Evolutionary conservation across 1,139 yeast genomes (phyloP).

Genomic region (Yamadazyma diospyri): DNA sequence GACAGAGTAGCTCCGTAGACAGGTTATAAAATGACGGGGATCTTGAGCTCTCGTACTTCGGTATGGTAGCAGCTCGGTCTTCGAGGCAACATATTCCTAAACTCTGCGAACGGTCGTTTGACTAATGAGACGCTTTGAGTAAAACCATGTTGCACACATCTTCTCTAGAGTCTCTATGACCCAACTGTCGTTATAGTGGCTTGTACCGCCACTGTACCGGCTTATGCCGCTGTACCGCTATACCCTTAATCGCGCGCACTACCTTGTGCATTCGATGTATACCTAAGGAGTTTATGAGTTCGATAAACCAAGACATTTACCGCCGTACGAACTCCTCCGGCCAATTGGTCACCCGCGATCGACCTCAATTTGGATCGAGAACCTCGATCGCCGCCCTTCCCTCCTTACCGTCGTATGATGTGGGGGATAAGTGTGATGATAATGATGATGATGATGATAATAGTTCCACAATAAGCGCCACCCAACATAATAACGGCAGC

Average conservation of each 20-base stretch:
- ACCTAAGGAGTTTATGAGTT: no score
- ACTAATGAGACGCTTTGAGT: constrained; percentile 79
- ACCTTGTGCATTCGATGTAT: no score
- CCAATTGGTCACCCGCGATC: constrained; percentile 5
- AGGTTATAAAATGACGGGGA: constrained; percentile 65
- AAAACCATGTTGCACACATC: constrained; percentile 86
- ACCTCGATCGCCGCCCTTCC: constrained; percentile 20
- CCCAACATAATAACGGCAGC: constrained; percentile 11
- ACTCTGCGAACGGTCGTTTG: constrained; percentile 80
- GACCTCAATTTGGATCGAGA: constrained; percentile 16
- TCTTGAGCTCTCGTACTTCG: constrained; percentile 60
- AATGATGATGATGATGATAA: background rate
- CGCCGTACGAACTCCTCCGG: constrained; percentile 7
- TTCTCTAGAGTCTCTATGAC: background rate
- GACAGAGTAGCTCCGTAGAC: constrained; percentile 90
- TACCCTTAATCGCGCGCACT: no score
- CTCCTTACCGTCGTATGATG: constrained; percentile 16
- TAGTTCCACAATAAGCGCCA: no score
- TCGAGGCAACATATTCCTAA: constrained; percentile 86
- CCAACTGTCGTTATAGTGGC: no score
- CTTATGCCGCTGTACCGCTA: no score
- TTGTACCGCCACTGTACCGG: no score
- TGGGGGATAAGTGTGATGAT: background rate
- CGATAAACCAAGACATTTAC: no score
- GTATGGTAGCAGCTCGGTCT: constrained; percentile 53